A percentile compares a stretch with the other conserved stretches of the same genome.
Conservation (phyloP, 192 early-diverging fungal genomes). For the Dissophora ornata region DNA sequence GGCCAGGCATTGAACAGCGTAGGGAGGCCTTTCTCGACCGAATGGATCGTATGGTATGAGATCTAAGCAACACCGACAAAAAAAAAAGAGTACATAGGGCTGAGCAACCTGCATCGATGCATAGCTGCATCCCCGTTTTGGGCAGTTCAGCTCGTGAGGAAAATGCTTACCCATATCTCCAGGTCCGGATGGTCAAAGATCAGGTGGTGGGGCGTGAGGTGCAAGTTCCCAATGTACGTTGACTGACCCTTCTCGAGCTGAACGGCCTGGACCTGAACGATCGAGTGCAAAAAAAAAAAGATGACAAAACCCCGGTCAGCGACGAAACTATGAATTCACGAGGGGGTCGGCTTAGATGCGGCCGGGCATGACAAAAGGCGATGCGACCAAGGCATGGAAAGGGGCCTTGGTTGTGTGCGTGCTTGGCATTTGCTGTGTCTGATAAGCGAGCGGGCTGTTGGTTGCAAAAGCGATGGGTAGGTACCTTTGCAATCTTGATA, state of each 20-base stretch:
- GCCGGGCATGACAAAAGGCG: no score
- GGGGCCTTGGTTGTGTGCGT: no score
- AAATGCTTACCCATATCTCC: constrained; percentile 79
- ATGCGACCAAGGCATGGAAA: no score
- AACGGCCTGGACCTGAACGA: constrained; percentile 49
- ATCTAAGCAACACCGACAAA: constrained; percentile 52
- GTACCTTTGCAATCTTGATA: constrained; percentile 51
- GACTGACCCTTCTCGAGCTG: constrained; percentile 56
- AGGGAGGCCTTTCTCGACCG: constrained; percentile 76
- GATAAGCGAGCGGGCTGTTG: no score
- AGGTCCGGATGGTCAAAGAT: constrained; percentile 67
- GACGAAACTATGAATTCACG: not conserved
- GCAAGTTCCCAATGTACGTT: constrained; percentile 65
- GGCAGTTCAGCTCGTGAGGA: no score
- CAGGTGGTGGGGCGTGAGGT: constrained; percentile 82
- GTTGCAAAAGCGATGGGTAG: no score
- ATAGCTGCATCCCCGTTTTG: no score
- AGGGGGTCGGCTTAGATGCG: no score
- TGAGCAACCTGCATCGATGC: no score
- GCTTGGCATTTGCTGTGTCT: no score
- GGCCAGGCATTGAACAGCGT: constrained; percentile 58
- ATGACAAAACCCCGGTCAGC: not conserved
- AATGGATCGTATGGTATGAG: constrained; percentile 87
- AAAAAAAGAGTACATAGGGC: not conserved
- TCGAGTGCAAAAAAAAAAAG: not conserved